A percentile compares a stretch with the other conserved stretches of the same genome.
phyloP scores from a whole-genome alignment of 2,329 filamentous ascomycete species.

The Neofusicoccum parvum region DNA sequence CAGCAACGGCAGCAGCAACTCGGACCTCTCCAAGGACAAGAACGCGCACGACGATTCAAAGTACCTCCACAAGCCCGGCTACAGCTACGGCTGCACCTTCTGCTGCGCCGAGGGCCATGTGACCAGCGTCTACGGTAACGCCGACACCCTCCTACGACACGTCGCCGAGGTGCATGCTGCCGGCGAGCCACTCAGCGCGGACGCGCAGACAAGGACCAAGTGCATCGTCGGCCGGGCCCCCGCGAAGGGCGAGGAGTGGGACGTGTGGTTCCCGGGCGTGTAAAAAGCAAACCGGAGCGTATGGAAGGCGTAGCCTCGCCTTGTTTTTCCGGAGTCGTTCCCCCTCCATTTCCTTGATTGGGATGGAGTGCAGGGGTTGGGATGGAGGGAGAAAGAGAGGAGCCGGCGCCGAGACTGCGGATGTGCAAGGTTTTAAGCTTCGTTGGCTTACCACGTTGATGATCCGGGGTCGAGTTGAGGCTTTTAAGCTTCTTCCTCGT shows the following conservation, averaged over 20 bases:
- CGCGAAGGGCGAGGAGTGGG: slow-evolving; percentile 36
- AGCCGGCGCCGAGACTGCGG: neutral
- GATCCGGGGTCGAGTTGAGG: neutral
- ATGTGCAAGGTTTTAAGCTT: neutral
- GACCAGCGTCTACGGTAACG: slow-evolving; percentile 39
- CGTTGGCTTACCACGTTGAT: neutral
- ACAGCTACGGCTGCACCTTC: slow-evolving; percentile 38
- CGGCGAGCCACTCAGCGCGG: slow-evolving; percentile 31
- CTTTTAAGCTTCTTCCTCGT: neutral
- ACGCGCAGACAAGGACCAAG: slow-evolving; percentile 32
- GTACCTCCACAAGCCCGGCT: slow-evolving; percentile 6
- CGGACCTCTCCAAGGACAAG: slow-evolving; percentile 7
- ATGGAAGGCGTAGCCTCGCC: neutral
- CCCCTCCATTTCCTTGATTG: neutral
- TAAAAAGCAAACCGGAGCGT: neutral
- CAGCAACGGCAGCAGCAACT: slow-evolving; percentile 19
- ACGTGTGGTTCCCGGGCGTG: slow-evolving; percentile 28
- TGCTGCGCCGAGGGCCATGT: slow-evolving; percentile 35
- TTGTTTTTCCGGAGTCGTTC: no score
- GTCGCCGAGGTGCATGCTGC: slow-evolving; percentile 38
- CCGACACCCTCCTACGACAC: slow-evolving; percentile 44
- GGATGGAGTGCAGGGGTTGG: neutral
- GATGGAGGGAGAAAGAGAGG: neutral
- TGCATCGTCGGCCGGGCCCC: slow-evolving; percentile 41
- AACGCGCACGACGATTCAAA: neutral